A percentile compares a stretch with the other conserved stretches of the same genome.
phyloP scores from a whole-genome alignment of 139 green algal genomes.

The Parachlorella kessleri region DNA sequence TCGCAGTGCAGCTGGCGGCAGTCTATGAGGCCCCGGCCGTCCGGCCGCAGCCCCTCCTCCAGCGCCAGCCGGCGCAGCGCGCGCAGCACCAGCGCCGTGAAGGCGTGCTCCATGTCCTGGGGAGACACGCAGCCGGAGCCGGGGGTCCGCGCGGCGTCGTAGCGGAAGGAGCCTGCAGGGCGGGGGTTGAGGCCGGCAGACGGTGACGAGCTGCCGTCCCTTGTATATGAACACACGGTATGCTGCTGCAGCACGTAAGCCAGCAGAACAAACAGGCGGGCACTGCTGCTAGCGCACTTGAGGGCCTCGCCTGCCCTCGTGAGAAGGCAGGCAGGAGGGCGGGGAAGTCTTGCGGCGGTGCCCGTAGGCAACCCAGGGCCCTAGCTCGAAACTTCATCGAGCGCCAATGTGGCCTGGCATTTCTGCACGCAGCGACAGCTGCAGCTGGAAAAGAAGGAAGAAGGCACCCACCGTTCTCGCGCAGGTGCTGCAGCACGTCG shows the following conservation, averaged over 20 bases:
- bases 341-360: neutral
- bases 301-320: no score
- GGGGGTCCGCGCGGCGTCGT: constrained; percentile 30
- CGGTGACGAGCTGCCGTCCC: no score
- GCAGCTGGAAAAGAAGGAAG: neutral
- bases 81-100: constrained; percentile 5
- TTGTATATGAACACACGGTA: no score
- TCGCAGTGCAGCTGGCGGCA: constrained; percentile 52
- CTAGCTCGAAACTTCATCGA: no score
- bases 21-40: constrained; percentile 45
- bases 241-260: no score
- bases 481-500: constrained; percentile 9
- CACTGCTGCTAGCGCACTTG: no score
- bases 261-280: no score
- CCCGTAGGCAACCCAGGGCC: no score
- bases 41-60: constrained; percentile 33
- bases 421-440: no score
- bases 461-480: neutral
- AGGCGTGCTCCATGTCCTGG: constrained; percentile 45
- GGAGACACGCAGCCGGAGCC: constrained; percentile 40
- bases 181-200: no score
- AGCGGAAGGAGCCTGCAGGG: constrained; percentile 21
- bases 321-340: neutral
- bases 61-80: constrained; percentile 34
- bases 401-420: no score